Base-by-base conservation (phyloP, 2,329 filamentous ascomycete genomes). In the Fusarium udum region DNA sequence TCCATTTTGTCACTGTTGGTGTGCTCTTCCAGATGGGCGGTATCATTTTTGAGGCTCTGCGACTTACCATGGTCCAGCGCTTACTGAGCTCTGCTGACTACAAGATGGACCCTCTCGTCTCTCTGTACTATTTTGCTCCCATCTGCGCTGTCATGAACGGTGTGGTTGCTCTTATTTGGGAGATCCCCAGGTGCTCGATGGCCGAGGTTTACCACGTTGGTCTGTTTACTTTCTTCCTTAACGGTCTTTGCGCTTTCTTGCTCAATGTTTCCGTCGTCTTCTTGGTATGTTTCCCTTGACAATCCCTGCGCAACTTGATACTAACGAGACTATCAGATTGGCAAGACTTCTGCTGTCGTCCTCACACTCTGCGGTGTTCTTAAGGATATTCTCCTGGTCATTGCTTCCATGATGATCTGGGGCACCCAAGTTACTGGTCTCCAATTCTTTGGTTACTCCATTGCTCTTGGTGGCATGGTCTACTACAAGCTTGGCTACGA, bases 71-170 rank as follows among this genome's bases (percentile, higher is more conserved):
- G 91, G 93, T 96, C 60, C 92, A 95, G 86, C 91, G 92, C 68
- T 88, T 96, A 51, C 89, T 96, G 77, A 95, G 91, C 86, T 93
- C 92, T 46, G 88, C 92, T 57, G 93, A 95, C 84, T 95, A 92
- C 89, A 95, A 95, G 89, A 96, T 96, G 94, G 93, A 96, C 82
- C 93, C 93, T 24, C 86, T 96, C 28, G 93, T 96, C 62, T 96
- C 93, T 36, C 89, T 96, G 18, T 96, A 96, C 89, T 96, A 96
- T 87, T 96, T 95, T 78, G 94, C 94, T 5, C 93, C 93, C 22
- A 91, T 94, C 64, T 96, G 93, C 83, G 93, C 93, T 53, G 84
- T 89, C 80, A 95, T 96, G 90, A 96, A 96, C 85, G 89, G 91
- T 76, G 80, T 90, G 18, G 89, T 95, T 53, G 92, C 92, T 62